These are phyloP conservation scores for Agarophyton chilense DNA, from an alignment of 23 red algal species.

Conservation along the genomic window DNA sequence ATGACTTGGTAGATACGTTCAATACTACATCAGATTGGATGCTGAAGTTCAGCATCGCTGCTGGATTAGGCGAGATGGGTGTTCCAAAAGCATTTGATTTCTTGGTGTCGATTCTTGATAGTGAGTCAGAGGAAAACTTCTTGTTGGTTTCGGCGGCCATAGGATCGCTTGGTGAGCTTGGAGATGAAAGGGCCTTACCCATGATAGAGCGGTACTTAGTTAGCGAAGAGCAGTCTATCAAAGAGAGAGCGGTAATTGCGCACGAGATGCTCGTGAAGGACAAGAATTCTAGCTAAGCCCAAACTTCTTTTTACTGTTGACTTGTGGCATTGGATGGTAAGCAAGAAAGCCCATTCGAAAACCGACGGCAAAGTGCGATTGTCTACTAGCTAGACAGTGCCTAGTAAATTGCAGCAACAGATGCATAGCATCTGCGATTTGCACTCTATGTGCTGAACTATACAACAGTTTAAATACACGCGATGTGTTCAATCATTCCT, in stretches of 20 bases:
- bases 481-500: too few relatives aligned
- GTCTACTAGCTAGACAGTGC: too few relatives aligned
- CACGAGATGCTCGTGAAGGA: conserved; percentile 40
- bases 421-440: too few relatives aligned
- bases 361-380: too few relatives aligned
- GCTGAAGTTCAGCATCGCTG: conserved; percentile 86
- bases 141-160: conserved; percentile 74
- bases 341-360: too few relatives aligned
- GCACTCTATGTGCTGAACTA: too few relatives aligned
- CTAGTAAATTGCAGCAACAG: too few relatives aligned
- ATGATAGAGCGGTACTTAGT: conserved; percentile 65
- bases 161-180: conserved; percentile 85
- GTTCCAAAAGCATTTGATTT: conserved; percentile 78
- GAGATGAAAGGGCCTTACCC: conserved; percentile 55
- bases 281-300: background rate
- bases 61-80: conserved; percentile 86
- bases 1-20: conserved; percentile 68
- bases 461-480: too few relatives aligned
- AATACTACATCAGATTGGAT: conserved; percentile 85
- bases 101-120: conserved; percentile 57
- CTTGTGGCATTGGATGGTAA: too few relatives aligned
- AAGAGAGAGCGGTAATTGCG: conserved; percentile 74
- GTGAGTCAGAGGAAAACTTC: background rate
- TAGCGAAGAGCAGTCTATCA: conserved; percentile 54
- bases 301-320: too few relatives aligned